Conservation (phyloP, 345 rosid genomes). For the Eucalyptus urophylla region DNA sequence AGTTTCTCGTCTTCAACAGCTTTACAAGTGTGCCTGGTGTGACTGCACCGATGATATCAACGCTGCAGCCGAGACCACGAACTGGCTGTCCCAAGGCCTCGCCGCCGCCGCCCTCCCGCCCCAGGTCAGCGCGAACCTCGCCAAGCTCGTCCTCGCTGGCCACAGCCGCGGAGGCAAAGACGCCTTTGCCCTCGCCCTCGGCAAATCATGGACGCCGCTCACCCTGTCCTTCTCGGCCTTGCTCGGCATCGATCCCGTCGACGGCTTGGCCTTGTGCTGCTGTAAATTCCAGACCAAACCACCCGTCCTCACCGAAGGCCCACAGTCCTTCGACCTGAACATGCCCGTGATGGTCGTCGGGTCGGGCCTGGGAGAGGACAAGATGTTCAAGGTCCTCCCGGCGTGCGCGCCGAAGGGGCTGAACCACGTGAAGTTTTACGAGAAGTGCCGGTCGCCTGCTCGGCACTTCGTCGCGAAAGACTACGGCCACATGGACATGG, state of each 20-base stretch:
- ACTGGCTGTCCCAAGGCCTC: slow-evolving; percentile 47
- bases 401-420: slow-evolving; percentile 78
- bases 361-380: slow-evolving; percentile 58
- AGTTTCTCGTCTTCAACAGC: slow-evolving; percentile 7
- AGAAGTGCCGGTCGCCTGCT: slow-evolving; percentile 56
- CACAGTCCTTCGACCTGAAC: neutral
- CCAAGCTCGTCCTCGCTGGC: slow-evolving; percentile 48
- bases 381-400: slow-evolving; percentile 34
- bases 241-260: neutral
- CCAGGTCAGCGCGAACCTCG: slow-evolving; percentile 29
- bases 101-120: slow-evolving; percentile 27
- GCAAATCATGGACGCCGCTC: neutral
- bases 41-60: slow-evolving; percentile 42
- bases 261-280: neutral
- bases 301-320: neutral
- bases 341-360: slow-evolving; percentile 44
- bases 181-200: slow-evolving; percentile 57
- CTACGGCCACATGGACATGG: slow-evolving; percentile 77
- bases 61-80: slow-evolving; percentile 29
- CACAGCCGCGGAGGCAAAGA: slow-evolving; percentile 83
- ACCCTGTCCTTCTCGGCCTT: neutral
- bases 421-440: slow-evolving; percentile 58
- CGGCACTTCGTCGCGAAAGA: slow-evolving; percentile 59
- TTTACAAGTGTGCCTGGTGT: slow-evolving; percentile 40
- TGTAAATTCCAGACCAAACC: neutral